Conservation (phyloP, 495 filamentous ascomycete genomes). For the Xylaria sp. region DNA sequence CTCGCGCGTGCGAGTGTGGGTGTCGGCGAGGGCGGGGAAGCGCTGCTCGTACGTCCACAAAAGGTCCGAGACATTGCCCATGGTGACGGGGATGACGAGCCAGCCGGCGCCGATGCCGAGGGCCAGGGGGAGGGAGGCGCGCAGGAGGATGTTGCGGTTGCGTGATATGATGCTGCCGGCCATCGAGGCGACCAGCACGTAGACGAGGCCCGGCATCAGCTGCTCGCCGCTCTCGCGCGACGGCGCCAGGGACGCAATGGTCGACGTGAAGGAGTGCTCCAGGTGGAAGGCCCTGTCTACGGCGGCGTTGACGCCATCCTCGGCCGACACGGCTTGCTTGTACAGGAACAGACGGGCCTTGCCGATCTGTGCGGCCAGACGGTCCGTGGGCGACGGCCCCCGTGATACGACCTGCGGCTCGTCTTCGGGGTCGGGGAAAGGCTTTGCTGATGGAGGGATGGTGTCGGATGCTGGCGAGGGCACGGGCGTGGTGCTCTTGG, state of each 20-base stretch:
- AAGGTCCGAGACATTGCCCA: constrained; percentile 82
- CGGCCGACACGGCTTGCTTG: constrained; percentile 69
- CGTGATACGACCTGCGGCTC: constrained; percentile 37
- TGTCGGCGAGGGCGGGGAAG: constrained; percentile 78
- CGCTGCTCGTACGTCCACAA: constrained; percentile 89
- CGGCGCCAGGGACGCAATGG: constrained; percentile 85
- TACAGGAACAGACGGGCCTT: constrained; percentile 82
- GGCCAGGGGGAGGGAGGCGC: constrained; percentile 71
- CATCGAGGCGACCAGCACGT: constrained; percentile 92
- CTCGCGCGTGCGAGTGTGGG: constrained; percentile 72
- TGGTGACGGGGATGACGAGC: constrained; percentile 77
- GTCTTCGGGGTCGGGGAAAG: constrained; percentile 32
- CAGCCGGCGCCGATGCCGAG: constrained; percentile 77
- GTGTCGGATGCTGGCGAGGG: constrained; percentile 40
- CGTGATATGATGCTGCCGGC: constrained; percentile 86
- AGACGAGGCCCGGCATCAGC: constrained; percentile 83
- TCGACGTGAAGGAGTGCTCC: constrained; percentile 84
- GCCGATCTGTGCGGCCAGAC: constrained; percentile 83
- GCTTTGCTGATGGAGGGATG: constrained; percentile 43
- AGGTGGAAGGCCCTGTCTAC: constrained; percentile 77
- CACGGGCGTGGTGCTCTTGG: constrained; percentile 43
- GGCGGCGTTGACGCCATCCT: constrained; percentile 77
- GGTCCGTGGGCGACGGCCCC: constrained; percentile 85
- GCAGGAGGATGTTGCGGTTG: constrained; percentile 81
- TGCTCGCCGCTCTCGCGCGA: constrained; percentile 80